Evolutionary conservation across 1,139 yeast genomes (phyloP).

Genomic region (Pneumocystis jirovecii): DNA sequence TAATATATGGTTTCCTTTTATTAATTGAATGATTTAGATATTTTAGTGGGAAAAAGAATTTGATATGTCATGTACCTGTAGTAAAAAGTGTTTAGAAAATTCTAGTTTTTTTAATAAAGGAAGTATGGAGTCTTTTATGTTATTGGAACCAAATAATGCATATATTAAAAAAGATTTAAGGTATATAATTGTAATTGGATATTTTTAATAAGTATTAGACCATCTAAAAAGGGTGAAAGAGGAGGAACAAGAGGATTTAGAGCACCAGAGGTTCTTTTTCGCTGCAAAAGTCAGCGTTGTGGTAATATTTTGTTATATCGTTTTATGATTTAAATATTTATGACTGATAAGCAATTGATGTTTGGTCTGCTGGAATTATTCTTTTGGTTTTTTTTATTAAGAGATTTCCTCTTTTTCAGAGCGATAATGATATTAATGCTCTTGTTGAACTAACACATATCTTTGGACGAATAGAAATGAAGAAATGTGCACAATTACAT

Average conservation of each 20-base stretch:
- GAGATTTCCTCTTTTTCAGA: slow-evolving; percentile 27
- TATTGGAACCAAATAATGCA: slow-evolving; percentile 4
- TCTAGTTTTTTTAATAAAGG: background rate
- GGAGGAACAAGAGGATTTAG: slow-evolving; percentile 78
- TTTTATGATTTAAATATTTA: background rate
- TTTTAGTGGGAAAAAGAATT: slow-evolving; percentile 9
- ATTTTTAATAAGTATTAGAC: slow-evolving; percentile 22
- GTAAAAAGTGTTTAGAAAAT: background rate
- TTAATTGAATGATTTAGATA: slow-evolving; percentile 19
- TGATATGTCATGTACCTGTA: background rate
- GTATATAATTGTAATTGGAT: slow-evolving; percentile 6
- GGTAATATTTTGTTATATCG: slow-evolving; percentile 16
- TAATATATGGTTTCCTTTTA: slow-evolving; percentile 14
- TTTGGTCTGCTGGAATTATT: slow-evolving; percentile 69
- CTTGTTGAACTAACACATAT: slow-evolving; percentile 10
- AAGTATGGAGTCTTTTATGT: slow-evolving; percentile 16
- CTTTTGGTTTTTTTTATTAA: slow-evolving; percentile 45
- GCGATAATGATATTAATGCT: slow-evolving; percentile 12
- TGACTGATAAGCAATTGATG: slow-evolving; percentile 33
- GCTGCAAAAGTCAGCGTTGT: slow-evolving; percentile 56
- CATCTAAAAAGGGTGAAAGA: slow-evolving; percentile 45
- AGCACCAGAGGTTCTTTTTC: slow-evolving; percentile 65
- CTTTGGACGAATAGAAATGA: slow-evolving; percentile 12
- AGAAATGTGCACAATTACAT: slow-evolving; percentile 10
- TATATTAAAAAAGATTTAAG: slow-evolving; percentile 5